A percentile compares a stretch with the other conserved stretches of the same genome.
Evolutionary conservation across 805 yeast species (phyloP).

Genomic region (Teunomyces lycoperdinae): DNA sequence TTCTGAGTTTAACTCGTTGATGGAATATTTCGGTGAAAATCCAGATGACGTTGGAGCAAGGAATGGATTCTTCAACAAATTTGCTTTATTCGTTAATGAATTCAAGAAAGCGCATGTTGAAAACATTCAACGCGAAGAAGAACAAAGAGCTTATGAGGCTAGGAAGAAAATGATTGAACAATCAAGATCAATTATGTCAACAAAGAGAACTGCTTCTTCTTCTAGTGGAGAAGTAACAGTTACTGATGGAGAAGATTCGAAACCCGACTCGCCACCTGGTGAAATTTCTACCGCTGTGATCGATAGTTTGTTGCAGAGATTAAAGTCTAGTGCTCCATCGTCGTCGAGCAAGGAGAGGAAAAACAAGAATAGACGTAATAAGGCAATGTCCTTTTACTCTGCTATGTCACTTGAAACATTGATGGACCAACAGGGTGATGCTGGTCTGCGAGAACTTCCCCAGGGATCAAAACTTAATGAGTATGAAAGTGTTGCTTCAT

Average conservation of each 20-base stretch:
- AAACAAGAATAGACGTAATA: conserved; percentile 23
- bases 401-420: conserved; percentile 24
- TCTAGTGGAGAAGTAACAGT: conserved; percentile 9
- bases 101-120: conserved; percentile 79
- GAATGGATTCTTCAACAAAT: conserved; percentile 70
- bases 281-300: conserved; percentile 25
- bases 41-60: conserved; percentile 63
- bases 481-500: conserved; percentile 38
- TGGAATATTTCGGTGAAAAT: conserved; percentile 92
- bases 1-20: conserved; percentile 63
- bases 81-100: conserved; percentile 74
- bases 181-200: conserved; percentile 6
- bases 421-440: conserved; percentile 8
- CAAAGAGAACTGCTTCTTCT: not conserved
- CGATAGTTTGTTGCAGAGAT: conserved; percentile 29
- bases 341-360: conserved; percentile 15
- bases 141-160: conserved; percentile 47
- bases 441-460: not conserved
- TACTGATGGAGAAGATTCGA: conserved; percentile 9
- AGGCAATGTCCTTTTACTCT: conserved; percentile 34
- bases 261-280: not conserved
- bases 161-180: conserved; percentile 34
- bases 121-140: conserved; percentile 79
- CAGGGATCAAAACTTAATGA: conserved; percentile 10
- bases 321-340: conserved; percentile 28